Evolutionary conservation across 345 rosid genomes (phyloP), one percentile per base, ranked within the genome.

Genomic region (Acer saccharum): DNA sequence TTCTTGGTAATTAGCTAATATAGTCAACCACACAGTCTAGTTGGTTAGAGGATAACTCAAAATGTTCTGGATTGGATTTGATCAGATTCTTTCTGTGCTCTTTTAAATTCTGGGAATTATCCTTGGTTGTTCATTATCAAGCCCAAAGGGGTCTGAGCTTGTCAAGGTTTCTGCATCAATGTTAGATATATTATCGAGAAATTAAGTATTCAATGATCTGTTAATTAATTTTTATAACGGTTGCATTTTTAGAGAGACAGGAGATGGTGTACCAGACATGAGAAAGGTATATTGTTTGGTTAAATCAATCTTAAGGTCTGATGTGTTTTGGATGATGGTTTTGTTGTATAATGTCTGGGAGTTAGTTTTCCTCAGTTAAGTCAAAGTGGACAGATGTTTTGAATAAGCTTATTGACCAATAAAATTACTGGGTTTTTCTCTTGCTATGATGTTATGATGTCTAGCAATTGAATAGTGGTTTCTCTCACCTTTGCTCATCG

Each of bases 341-440:
- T 13, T n/a, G 10, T 43, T 41, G 54, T 67, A 41, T 13, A 29
- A 3, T 65, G 50, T 25, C 43, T 67, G 50, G 52, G 43, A 17
- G 12, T 18, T 67, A 8, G 52, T 39, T 39, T 65, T 41, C 71
- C 50, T 18, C 10, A n/a, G 23, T 67, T 43, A 67, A 8, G 39
- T 35, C 6, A 35, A 35, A 35, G 14, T 67, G 21, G 50, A 41
- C 13, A 20, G 27, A 43, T 16, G 27, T 41, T 43, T 68, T 10
- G 8, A 44, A 20, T 41, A n/a, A 23, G 32, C 21, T 67, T 68
- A 3, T 68, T 68, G 54, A 68, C 29, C 54, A 11, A 43, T 41
- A n/a, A 13, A 44, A 21, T 44, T n/a, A 23, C 71, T 39, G 55
- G 55, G 55, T 68, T 68, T 68, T 18, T 41, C 70, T 44, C 72